A percentile compares a stretch with the other conserved stretches of the same genome.
Conservation (phyloP, 2,329 filamentous ascomycete species). For the Taxawa tesnikishii region DNA sequence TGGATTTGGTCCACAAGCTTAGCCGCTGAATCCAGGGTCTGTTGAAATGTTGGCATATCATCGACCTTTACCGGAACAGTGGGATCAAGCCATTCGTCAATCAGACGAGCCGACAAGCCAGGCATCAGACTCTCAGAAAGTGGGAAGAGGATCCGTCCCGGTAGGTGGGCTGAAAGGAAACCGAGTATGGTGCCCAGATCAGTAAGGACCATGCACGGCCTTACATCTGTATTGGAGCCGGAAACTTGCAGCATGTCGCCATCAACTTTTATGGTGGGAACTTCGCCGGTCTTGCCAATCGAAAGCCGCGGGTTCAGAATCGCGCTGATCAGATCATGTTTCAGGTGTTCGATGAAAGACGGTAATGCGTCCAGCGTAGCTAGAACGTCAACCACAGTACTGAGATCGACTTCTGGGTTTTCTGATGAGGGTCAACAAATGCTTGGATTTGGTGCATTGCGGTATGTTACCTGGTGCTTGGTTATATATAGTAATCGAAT, state of each 20-base stretch:
- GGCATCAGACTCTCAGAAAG: constrained; percentile 62
- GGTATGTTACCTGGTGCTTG: too few relatives aligned
- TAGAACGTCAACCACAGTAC: constrained; percentile 5
- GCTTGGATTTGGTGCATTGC: too few relatives aligned
- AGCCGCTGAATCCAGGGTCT: constrained; percentile 51
- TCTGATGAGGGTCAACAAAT: constrained; percentile 38
- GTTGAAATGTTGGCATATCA: constrained; percentile 60
- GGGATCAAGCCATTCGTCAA: constrained; percentile 61
- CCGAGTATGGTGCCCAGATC: constrained; percentile 32
- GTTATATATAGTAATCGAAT: too few relatives aligned
- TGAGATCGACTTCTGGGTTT: constrained; percentile 8
- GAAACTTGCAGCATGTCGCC: constrained; percentile 15
- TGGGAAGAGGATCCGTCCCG: constrained; percentile 33
- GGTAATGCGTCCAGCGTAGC: constrained; percentile 14
- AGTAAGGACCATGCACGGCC: constrained; percentile 20
- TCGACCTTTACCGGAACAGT: constrained; percentile 64
- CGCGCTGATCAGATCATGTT: constrained; percentile 16
- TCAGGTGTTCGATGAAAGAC: constrained; percentile 8
- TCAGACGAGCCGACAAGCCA: constrained; percentile 53
- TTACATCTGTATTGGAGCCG: constrained; percentile 5
- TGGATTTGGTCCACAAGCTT: constrained; percentile 54
- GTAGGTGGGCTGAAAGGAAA: constrained; percentile 40
- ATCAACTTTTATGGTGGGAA: constrained; percentile 10
- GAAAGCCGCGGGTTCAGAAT: constrained; percentile 17
- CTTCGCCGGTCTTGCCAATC: constrained; percentile 9